These are phyloP conservation scores for Venturia effusa DNA, from an alignment of 2,329 filamentous ascomycete genomes.

Conservation along the genomic window DNA sequence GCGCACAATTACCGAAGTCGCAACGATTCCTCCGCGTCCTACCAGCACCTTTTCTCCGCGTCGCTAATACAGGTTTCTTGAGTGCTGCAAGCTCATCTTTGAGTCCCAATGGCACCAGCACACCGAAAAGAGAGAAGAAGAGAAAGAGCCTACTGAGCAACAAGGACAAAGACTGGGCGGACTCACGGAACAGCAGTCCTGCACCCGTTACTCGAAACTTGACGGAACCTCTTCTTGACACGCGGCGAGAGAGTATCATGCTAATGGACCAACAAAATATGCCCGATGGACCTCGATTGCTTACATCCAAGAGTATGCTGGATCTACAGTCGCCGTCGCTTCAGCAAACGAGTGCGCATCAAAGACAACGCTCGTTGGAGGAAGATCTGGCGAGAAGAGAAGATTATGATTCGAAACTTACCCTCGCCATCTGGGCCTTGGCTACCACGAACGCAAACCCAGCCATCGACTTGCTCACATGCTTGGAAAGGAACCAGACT, in stretches of 20 bases:
- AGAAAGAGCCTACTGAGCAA: slow-evolving; percentile 8
- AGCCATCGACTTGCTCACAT: slow-evolving; percentile 84
- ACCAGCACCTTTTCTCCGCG: slow-evolving; percentile 82
- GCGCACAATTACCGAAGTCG: slow-evolving; percentile 78
- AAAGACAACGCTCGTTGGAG: not conserved
- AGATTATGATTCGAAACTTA: slow-evolving; percentile 74
- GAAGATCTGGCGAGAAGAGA: slow-evolving; percentile 62
- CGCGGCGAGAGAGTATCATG: slow-evolving; percentile 36
- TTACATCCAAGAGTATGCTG: not conserved
- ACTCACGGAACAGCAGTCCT: slow-evolving; percentile 18
- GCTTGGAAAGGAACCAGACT: slow-evolving; percentile 77
- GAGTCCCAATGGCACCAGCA: slow-evolving; percentile 41
- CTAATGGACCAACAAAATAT: slow-evolving; percentile 29
- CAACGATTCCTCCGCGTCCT: slow-evolving; percentile 84
- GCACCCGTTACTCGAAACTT: slow-evolving; percentile 6
- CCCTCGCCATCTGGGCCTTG: slow-evolving; percentile 87
- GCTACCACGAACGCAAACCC: slow-evolving; percentile 88
- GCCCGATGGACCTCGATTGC: slow-evolving; percentile 9
- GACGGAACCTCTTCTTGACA: slow-evolving; percentile 18
- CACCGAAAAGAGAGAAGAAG: slow-evolving; percentile 11
- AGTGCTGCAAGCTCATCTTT: slow-evolving; percentile 80
- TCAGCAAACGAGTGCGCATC: not conserved
- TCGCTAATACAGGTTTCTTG: slow-evolving; percentile 94
- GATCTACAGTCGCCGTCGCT: slow-evolving; percentile 20
- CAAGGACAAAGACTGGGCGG: slow-evolving; percentile 22